Conservation (phyloP, 305 asterid genomes). For the Fraxinus ornus region DNA sequence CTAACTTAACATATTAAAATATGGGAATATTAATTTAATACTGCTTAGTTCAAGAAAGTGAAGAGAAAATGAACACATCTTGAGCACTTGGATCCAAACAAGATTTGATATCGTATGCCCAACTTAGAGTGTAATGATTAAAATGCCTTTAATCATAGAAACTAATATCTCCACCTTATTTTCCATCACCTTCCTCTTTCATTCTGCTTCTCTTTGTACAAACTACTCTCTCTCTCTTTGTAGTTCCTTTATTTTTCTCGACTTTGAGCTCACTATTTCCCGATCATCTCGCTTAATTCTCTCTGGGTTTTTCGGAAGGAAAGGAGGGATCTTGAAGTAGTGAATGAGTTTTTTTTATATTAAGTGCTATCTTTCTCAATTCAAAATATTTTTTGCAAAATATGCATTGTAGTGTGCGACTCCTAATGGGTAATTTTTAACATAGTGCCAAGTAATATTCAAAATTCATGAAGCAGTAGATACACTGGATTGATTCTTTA, state of each 20-base stretch:
- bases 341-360: background rate
- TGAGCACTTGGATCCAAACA: background rate
- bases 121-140: background rate
- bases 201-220: background rate
- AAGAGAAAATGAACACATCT: background rate
- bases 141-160: background rate
- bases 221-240: background rate
- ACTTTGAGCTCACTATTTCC: background rate
- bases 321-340: background rate
- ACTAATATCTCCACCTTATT: background rate
- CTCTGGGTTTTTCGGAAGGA: background rate
- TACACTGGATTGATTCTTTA: background rate
- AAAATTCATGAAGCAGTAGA: background rate
- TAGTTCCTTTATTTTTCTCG: background rate
- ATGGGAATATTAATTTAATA: background rate
- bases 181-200: background rate
- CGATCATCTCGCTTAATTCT: background rate
- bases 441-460: background rate
- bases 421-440: background rate
- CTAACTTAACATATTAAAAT: background rate
- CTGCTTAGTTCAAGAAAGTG: background rate
- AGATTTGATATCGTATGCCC: background rate
- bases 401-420: background rate
- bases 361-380: background rate
- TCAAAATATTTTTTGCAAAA: background rate